These are phyloP conservation scores for Nelumbo lutea DNA, from an alignment of 164 flowering plant genomes.

Conservation along the genomic window DNA sequence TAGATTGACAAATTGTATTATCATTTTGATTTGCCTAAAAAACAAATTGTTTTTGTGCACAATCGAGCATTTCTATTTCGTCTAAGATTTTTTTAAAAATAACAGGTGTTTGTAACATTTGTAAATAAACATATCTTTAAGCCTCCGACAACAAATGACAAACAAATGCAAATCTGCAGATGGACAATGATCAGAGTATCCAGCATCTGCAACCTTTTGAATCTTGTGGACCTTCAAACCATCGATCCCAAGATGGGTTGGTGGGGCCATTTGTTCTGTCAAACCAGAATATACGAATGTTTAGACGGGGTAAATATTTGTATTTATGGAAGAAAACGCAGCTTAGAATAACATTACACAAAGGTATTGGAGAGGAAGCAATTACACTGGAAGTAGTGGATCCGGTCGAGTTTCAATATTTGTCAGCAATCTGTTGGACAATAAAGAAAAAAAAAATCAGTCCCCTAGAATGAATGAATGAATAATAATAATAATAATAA, in stretches of 20 bases:
- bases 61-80: constrained; percentile 1
- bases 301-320: neutral
- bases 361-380: neutral
- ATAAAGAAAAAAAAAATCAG: neutral
- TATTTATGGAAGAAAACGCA: neutral
- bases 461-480: neutral
- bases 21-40: constrained; percentile 7
- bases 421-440: constrained; percentile 37
- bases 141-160: constrained; percentile 2
- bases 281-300: neutral
- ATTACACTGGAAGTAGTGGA: constrained; percentile 70
- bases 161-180: constrained; percentile 1
- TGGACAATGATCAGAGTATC: constrained; percentile 19
- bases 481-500: no score
- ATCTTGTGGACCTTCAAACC: constrained; percentile 42
- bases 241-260: constrained; percentile 35
- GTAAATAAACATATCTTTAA: neutral
- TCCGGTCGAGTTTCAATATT: constrained; percentile 54
- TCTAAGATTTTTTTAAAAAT: neutral
- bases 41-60: constrained; percentile 1
- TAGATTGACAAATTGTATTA: constrained; percentile 5
- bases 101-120: neutral
- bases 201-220: constrained; percentile 27
- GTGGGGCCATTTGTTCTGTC: constrained; percentile 32
- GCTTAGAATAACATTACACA: no score